phyloP scores from a whole-genome alignment of 2,329 filamentous ascomycete genomes.

The Talaromyces sp. region DNA sequence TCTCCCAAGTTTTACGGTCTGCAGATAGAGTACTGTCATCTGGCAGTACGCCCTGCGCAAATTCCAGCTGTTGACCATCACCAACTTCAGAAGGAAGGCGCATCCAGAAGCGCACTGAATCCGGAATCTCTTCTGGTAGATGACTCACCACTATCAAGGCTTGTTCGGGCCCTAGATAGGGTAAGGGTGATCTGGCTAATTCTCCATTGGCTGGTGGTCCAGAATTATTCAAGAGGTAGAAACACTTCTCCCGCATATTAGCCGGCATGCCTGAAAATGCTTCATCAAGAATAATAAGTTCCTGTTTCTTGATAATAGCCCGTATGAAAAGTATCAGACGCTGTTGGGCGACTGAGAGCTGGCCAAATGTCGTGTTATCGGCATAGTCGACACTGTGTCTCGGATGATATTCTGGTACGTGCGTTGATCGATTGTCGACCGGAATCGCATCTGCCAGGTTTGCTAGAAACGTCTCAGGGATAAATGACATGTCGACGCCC shows the following conservation, averaged over 20 bases:
- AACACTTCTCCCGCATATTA: constrained; percentile 76
- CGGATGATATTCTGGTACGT: constrained; percentile 20
- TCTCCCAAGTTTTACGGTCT: constrained; percentile 25
- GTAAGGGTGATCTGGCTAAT: background rate
- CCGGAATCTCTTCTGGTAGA: constrained; percentile 82
- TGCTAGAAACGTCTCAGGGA: constrained; percentile 4
- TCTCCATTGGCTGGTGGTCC: background rate
- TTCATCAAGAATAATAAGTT: constrained; percentile 81
- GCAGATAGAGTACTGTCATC: constrained; percentile 22
- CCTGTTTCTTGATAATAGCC: constrained; percentile 73
- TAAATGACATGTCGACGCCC: constrained; percentile 13
- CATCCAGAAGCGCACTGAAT: constrained; percentile 77
- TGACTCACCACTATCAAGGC: constrained; percentile 92
- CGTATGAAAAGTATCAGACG: constrained; percentile 80
- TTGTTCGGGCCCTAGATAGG: constrained; percentile 50
- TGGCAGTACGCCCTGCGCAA: constrained; percentile 30
- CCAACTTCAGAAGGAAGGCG: constrained; percentile 59
- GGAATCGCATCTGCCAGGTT: background rate
- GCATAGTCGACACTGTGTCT: constrained; percentile 57
- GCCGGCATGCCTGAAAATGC: constrained; percentile 84
- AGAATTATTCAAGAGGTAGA: constrained; percentile 68
- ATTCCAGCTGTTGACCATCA: constrained; percentile 27
- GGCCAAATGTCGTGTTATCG: constrained; percentile 71
- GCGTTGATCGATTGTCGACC: background rate
- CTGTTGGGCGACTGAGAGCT: constrained; percentile 54